Conservation (phyloP, 2,329 filamentous ascomycete species). For the Xylaria multiplex region DNA sequence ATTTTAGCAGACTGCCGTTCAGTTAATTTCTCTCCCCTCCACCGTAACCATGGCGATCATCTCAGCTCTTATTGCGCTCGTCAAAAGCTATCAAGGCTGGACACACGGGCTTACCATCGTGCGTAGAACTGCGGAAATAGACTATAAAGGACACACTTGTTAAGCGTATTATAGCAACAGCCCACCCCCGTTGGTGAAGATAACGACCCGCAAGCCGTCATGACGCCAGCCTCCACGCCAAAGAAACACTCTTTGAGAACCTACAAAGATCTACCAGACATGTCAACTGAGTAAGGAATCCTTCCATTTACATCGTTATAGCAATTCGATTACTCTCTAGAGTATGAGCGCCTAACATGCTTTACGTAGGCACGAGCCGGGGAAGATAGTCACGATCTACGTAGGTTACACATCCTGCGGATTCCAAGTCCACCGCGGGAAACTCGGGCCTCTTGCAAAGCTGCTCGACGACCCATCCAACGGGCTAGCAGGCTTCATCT, state of each 20-base stretch:
- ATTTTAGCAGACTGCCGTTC: neutral
- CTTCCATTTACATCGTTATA: neutral
- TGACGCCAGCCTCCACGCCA: neutral
- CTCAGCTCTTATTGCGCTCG: neutral
- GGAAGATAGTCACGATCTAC: neutral
- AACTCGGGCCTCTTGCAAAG: constrained; percentile 7
- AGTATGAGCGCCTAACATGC: neutral
- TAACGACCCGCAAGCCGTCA: neutral
- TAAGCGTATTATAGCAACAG: neutral
- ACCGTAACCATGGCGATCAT: neutral
- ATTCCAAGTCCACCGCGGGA: constrained; percentile 9
- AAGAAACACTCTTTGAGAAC: neutral
- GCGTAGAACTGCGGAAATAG: neutral
- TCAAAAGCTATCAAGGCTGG: neutral
- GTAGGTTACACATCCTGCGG: neutral
- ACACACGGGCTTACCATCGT: neutral
- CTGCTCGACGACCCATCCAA: neutral
- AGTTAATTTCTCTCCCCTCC: neutral
- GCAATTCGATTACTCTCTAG: no score
- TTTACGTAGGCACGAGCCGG: neutral
- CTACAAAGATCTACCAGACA: constrained; percentile 19
- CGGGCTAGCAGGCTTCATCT: neutral
- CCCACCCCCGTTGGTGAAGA: neutral
- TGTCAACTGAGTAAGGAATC: constrained; percentile 13
- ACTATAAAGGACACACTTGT: neutral